Evolutionary conservation across 2,329 filamentous ascomycete species (phyloP).

Genomic region (Colletotrichum lupini): DNA sequence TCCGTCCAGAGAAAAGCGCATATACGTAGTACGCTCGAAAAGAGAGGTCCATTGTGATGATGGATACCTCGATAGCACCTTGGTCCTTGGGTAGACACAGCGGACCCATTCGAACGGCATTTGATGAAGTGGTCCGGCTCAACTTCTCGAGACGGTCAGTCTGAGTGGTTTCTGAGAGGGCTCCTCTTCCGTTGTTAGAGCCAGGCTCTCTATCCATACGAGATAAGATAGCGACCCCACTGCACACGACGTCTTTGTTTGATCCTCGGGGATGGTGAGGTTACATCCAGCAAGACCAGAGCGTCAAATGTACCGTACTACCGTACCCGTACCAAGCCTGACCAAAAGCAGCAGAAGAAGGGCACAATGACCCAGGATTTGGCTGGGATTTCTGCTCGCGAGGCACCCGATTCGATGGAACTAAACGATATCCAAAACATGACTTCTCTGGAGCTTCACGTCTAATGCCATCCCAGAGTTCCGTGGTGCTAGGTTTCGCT

Average conservation of each 20-base stretch:
- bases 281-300: conserved; percentile 3
- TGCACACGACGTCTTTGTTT: background rate
- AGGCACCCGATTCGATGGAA: conserved; percentile 16
- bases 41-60: too few relatives aligned
- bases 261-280: conserved; percentile 18
- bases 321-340: background rate
- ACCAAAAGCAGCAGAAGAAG: background rate
- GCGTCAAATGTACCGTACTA: background rate
- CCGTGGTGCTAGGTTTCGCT: background rate
- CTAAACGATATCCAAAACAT: background rate
- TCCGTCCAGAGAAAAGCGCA: background rate
- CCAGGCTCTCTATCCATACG: background rate
- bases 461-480: background rate
- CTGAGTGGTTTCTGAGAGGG: background rate
- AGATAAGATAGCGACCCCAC: background rate
- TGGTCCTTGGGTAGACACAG: background rate
- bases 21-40: background rate
- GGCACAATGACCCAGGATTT: background rate
- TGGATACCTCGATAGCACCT: background rate
- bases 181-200: background rate
- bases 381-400: background rate
- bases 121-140: conserved; percentile 7
- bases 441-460: background rate
- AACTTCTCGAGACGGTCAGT: conserved; percentile 2
- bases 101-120: background rate